These are phyloP conservation scores for Exophiala calicioides DNA, from an alignment of 2,329 filamentous ascomycete species.

Conservation along the genomic window DNA sequence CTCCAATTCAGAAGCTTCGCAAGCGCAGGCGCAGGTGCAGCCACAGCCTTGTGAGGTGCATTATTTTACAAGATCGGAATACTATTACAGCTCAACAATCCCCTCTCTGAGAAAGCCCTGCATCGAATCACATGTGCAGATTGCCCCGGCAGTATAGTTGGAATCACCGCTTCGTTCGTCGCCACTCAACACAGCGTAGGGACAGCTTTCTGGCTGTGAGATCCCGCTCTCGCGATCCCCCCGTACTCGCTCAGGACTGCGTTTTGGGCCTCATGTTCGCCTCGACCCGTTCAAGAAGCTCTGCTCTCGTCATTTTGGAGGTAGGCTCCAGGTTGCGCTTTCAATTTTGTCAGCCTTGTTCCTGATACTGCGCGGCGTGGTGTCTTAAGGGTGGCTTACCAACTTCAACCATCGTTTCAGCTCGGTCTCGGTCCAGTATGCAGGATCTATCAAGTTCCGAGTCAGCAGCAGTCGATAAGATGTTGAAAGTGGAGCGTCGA, in stretches of 20 bases:
- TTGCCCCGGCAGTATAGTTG: no score
- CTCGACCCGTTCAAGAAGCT: slow-evolving; percentile 68
- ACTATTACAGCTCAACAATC: no score
- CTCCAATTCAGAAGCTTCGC: no score
- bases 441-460: slow-evolving; percentile 53
- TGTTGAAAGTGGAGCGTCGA: background rate
- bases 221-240: background rate
- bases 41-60: no score
- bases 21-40: no score
- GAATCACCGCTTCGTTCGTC: no score
- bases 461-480: slow-evolving; percentile 11
- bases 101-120: no score
- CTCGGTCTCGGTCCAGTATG: slow-evolving; percentile 76
- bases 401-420: slow-evolving; percentile 76
- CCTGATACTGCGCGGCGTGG: background rate
- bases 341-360: slow-evolving; percentile 3
- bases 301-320: slow-evolving; percentile 59
- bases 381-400: slow-evolving; percentile 56
- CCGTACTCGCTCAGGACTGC: background rate
- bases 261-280: slow-evolving; percentile 56
- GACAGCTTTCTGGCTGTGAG: no score
- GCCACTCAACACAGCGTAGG: background rate
- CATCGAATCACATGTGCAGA: no score
- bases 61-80: no score
- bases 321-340: slow-evolving; percentile 66